Evolutionary conservation across 352 stramenopile genomes (phyloP).

Genomic region (Pythium biforme): DNA sequence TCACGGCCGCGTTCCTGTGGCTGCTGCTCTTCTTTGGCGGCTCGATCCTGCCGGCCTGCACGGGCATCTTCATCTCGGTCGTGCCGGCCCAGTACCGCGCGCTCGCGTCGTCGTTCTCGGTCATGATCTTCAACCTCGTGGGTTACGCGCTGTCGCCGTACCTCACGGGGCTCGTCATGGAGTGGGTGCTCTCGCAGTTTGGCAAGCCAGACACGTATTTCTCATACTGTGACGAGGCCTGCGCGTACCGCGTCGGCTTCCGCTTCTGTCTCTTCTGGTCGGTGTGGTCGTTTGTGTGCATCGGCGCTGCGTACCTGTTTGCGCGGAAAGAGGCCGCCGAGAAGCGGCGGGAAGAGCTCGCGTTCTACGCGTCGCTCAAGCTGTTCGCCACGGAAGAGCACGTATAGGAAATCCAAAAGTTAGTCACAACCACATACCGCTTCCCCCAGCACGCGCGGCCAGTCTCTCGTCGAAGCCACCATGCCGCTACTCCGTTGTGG

Average conservation of each 20-base stretch:
- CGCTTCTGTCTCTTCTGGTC: constrained; percentile 83
- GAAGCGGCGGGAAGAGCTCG: constrained; percentile 52
- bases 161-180: constrained; percentile 77
- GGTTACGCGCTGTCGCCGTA: constrained; percentile 79
- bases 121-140: constrained; percentile 85
- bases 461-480: neutral
- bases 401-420: constrained; percentile 2
- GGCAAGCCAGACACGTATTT: constrained; percentile 64
- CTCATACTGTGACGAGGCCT: constrained; percentile 74
- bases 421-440: neutral
- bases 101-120: constrained; percentile 74
- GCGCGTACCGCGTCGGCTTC: constrained; percentile 76
- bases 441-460: neutral
- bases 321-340: constrained; percentile 48
- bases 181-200: constrained; percentile 69
- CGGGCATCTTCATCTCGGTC: constrained; percentile 84
- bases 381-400: neutral
- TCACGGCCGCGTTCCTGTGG: constrained; percentile 74
- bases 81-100: constrained; percentile 72
- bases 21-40: constrained; percentile 81
- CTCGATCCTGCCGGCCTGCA: constrained; percentile 76
- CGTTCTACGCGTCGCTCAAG: constrained; percentile 41
- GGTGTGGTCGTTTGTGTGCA: constrained; percentile 73
- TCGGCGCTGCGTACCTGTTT: constrained; percentile 54
- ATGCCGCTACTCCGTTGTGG: neutral